Base-by-base conservation (phyloP, 1,139 yeast genomes). In the Yamadazyma diddensiae region DNA sequence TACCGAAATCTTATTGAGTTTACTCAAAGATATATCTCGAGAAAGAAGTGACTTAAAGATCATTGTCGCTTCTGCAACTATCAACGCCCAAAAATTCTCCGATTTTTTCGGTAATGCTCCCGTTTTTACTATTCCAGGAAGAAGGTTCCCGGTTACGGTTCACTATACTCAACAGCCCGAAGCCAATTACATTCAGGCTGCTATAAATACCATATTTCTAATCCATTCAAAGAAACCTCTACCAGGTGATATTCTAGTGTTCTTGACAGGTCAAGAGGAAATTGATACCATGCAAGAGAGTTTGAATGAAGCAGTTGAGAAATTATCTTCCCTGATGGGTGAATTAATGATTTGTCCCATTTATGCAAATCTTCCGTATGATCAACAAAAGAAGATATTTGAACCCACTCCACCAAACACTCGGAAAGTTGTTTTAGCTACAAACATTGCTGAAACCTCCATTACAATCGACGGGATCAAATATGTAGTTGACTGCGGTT, bases 371-470 rank as follows among this genome's bases (percentile, higher is more conserved):
- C 61, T 92, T 35, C 97, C 97, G 0, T 73, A 90, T 6, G 96
- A 88, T 35, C 62, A 79, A 38, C 98, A 92, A 53, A 71, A 79
- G 14, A 72, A 70, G 43, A 87, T 92, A 28, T 92, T 92, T 55
- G 94, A 84, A 43, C 94, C 95, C 0, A 84, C 97, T 0, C 96
- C 96, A 0, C 67, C 70, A 5, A 77, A 78, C 13, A 62, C 84
- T 2, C 62, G 98, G 20, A 92, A 92, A 51, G 94, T 92, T 6
- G 95, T 92, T 1, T 64, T 92, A 34, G 97, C 98, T 0, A 92
- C 98, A 0, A 92, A 92, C 47, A 90, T 92, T 45, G 98, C 98
- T 0, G 98, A 92, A 55, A 92, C 98, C 0, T 90, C 97, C 5
- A 81, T 92, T 47, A 92, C 98, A 0, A 90, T 92, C 37, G 94